Base-by-base conservation (phyloP, 1,139 yeast genomes). In the Pneumocystis sp. region DNA sequence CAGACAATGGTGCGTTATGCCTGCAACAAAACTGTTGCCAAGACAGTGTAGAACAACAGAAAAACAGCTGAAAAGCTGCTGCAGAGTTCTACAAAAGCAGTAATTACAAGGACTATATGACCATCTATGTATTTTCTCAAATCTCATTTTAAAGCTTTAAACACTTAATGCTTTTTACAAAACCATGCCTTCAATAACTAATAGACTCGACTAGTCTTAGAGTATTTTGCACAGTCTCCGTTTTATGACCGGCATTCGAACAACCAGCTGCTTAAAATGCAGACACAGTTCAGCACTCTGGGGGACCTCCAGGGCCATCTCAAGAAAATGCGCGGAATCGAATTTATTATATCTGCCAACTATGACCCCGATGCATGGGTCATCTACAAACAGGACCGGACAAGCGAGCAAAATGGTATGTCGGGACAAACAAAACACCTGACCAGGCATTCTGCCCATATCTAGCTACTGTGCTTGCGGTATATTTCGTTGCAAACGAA, bases 241-340 rank as follows among this genome's bases (percentile, higher is more conserved):
- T 95, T 93, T 76, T 93, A 87, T 74, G 97, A 93, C 74, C 82
- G 97, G 70, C 85, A 96, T 0, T 87, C 97, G 63, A 93, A 90
- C 75, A 93, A 93, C 75, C 97, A 91, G 75, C 95, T 89, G 45
- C 81, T 95, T 59, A 88, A 88, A 76, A 93, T 93, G 98, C 99
- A 93, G 75, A 83, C 87, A 68, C 97, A 91, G 74, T 90, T 86
- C 80, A 87, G 85, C 71, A 87, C 85, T 65, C 79, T 81, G 72
- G 75, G 76, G 65, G 76, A 76, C 66, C 72, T 82, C 39, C 78
- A 78, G 62, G 73, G 76, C 35, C 87, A 86, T 71, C 79, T 93
- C 68, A 77, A 79, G 67, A 89, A 87, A 70, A 85, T 93, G 89
- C 83, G 82, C 29, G 98, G 98, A 0, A 75, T 86, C 0, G 98